Base-by-base conservation (phyloP, 225 moss, liverwort and hornwort genomes). In the Lunularia cruciata region DNA sequence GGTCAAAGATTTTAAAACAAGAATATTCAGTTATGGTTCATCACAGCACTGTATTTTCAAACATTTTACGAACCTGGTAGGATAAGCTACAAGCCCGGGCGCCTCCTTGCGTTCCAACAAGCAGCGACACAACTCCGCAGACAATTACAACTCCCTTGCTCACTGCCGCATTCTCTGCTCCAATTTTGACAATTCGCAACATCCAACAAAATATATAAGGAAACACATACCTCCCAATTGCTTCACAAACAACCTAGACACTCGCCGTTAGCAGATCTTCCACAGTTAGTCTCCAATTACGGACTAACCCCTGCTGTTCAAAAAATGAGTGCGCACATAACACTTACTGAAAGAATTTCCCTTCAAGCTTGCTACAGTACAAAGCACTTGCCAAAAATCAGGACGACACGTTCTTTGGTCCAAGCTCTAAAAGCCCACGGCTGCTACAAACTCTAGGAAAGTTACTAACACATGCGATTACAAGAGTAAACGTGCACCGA, bases 131-230 rank as follows among this genome's bases (percentile, higher is more conserved):
- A 73, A 95, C 75, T 40, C 92, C 88, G 65, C 88, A 88, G 37
- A 77, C 75, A 49, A 92, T 74, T 64, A 92, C 92, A 52, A 92
- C 75, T 48, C 81, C 86, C 83, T 92, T 95, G 46, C 92, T 92
- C 73, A 95, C 90, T 57, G 92, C 89, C 52, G 95, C 90, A 88
- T 95, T 95, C 73, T 95, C 92, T 90, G 86, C 78, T 73, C 69
- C 28, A 39, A 57, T 68, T 16, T 28, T 47, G 22, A 60, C 38
- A 7, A 47, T 47, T 30, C 7, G 19, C 43, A 63, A 15, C 2
- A 10, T 46, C 46, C 23, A 46, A 64, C 45, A 40, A 5, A 30
- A 46, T 11, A 46, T 3, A 36, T 19, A 2, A 18, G 14, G 14
- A 2, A 64, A 28, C 13, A 64, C 33, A 60, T 14, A 37, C 37